Percentiles rank a stretch among this genome's conserved stretches.
These are phyloP conservation scores for Rhodocollybia butyracea DNA, from an alignment of 768 basidiomycete species.

Conservation along the genomic window DNA sequence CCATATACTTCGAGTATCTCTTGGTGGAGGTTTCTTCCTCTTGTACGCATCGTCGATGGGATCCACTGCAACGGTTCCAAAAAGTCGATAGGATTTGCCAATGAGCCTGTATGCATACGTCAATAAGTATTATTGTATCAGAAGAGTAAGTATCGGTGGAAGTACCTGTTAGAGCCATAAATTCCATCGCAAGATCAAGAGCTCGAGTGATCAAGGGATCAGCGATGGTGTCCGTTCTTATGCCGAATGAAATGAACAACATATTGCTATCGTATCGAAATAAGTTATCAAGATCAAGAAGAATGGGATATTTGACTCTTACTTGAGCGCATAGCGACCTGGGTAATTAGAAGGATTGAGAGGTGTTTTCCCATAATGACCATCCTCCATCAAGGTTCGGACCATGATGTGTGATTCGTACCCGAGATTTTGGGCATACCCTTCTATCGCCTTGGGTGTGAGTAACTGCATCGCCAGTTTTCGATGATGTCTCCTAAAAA, in stretches of 20 bases:
- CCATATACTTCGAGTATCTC: constrained; percentile 28
- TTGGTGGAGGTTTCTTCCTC: constrained; percentile 16
- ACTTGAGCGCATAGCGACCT: constrained; percentile 21
- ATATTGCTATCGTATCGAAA: constrained; percentile 18
- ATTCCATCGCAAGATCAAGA: constrained; percentile 20
- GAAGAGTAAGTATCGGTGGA: neutral
- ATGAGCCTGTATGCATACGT: constrained; percentile 18
- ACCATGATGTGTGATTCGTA: constrained; percentile 17
- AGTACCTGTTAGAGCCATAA: constrained; percentile 20
- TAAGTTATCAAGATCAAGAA: neutral
- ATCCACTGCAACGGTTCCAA: constrained; percentile 18
- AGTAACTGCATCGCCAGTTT: constrained; percentile 19
- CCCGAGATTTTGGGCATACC: constrained; percentile 14
- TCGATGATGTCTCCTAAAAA: constrained; percentile 21
- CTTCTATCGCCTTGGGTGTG: constrained; percentile 14
- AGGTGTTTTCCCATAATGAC: constrained; percentile 11
- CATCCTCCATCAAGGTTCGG: constrained; percentile 15
- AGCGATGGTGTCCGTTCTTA: constrained; percentile 13
- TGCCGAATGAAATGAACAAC: constrained; percentile 22
- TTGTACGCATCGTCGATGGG: constrained; percentile 15
- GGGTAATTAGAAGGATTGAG: constrained; percentile 19
- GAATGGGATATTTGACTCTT: neutral
- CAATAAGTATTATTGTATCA: neutral
- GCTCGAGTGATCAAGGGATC: constrained; percentile 21
- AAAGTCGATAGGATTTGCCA: constrained; percentile 23